Evolutionary conservation across 1,284 basidiomycete species (phyloP).

Genomic region (Tilletia walkeri): DNA sequence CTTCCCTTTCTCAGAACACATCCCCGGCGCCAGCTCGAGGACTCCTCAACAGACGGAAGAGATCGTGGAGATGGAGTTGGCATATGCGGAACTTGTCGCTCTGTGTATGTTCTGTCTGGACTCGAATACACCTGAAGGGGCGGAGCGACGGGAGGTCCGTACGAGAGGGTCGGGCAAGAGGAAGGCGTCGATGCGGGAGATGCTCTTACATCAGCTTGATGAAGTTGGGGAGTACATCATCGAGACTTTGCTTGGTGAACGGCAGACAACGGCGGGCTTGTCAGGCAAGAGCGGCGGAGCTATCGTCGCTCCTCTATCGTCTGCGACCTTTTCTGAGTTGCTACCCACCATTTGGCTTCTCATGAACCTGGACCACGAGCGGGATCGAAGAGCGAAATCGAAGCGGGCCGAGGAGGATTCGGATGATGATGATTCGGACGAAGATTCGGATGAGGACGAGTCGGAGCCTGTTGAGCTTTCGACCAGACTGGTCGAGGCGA

Average conservation of each 20-base stretch:
- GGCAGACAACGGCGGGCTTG: slow-evolving; percentile 20
- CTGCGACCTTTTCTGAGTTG: slow-evolving; percentile 31
- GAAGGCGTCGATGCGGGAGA: slow-evolving; percentile 24
- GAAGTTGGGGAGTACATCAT: slow-evolving; percentile 30
- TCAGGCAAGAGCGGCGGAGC: slow-evolving; percentile 26
- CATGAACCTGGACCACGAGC: slow-evolving; percentile 22
- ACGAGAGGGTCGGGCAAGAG: slow-evolving; percentile 23
- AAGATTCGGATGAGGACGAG: neutral
- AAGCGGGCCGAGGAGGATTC: too few relatives aligned
- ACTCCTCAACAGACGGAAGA: slow-evolving; percentile 28
- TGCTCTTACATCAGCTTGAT: slow-evolving; percentile 30
- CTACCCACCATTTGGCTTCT: slow-evolving; percentile 43
- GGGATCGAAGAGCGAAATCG: neutral
- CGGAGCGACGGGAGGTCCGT: neutral
- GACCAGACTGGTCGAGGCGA: slow-evolving; percentile 20
- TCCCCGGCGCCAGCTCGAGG: slow-evolving; percentile 21
- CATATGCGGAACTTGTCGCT: slow-evolving; percentile 34
- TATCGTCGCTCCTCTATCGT: slow-evolving; percentile 24
- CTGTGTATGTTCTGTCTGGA: slow-evolving; percentile 18
- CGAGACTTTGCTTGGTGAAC: slow-evolving; percentile 19
- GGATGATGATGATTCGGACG: neutral
- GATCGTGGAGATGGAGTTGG: slow-evolving; percentile 35
- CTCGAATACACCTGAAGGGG: neutral
- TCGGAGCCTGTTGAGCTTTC: neutral
- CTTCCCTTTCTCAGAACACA: slow-evolving; percentile 35